Conservation (phyloP, 768 basidiomycete genomes). For the Termitomyces sp. region DNA sequence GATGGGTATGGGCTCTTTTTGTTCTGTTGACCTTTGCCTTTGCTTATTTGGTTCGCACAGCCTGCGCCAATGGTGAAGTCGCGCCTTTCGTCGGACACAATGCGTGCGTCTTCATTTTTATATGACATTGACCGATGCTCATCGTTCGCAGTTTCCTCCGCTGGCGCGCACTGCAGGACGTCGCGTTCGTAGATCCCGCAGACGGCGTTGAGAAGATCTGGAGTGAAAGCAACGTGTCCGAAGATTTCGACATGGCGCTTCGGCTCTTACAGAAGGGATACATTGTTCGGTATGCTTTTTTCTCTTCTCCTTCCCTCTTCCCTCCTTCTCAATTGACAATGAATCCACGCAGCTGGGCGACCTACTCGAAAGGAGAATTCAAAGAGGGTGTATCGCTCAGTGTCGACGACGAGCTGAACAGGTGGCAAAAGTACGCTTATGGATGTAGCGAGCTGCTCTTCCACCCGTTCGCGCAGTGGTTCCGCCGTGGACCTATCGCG, state of each 20-base stretch:
- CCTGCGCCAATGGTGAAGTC: constrained; percentile 51
- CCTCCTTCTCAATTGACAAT: too few relatives aligned
- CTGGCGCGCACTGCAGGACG: constrained; percentile 86
- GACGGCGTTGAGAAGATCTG: constrained; percentile 74
- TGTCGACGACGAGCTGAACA: constrained; percentile 83
- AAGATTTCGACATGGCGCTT: constrained; percentile 82
- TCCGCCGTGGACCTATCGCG: constrained; percentile 74
- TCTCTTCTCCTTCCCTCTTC: background rate
- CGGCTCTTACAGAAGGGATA: constrained; percentile 62
- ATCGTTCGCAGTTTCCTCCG: constrained; percentile 54
- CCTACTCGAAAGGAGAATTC: constrained; percentile 82
- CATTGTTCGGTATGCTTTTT: constrained; percentile 50
- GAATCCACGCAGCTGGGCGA: constrained; percentile 61
- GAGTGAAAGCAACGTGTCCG: constrained; percentile 75
- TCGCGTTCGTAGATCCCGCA: constrained; percentile 64
- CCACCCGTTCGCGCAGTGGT: constrained; percentile 79
- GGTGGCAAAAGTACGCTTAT: constrained; percentile 83
- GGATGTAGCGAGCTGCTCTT: constrained; percentile 75
- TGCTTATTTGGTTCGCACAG: too few relatives aligned
- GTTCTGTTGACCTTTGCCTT: constrained; percentile 15
- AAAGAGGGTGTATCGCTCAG: constrained; percentile 91
- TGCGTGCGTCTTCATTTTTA: constrained; percentile 35
- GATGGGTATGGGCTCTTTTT: constrained; percentile 51
- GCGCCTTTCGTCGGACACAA: constrained; percentile 86
- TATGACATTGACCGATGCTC: background rate